These are phyloP conservation scores for Scedosporium apiospermum DNA, from an alignment of 2,329 filamentous ascomycete species.

Conservation along the genomic window DNA sequence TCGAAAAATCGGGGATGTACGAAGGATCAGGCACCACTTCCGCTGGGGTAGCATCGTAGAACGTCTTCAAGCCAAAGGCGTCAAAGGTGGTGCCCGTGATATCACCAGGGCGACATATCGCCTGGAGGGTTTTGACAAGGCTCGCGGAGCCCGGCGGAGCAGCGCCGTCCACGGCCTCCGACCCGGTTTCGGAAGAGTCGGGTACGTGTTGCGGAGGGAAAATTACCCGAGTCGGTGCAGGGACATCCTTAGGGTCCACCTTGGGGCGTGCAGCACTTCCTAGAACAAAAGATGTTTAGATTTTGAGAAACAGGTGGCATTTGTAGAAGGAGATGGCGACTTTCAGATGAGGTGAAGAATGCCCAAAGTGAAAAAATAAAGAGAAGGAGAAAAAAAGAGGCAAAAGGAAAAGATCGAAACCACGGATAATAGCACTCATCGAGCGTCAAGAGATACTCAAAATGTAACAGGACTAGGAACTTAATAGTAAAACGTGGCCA, in stretches of 20 bases:
- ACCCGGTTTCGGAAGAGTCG: slow-evolving; percentile 13
- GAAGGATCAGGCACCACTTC: slow-evolving; percentile 45
- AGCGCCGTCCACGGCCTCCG: not conserved
- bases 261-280: slow-evolving; percentile 11
- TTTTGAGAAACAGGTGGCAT: not conserved
- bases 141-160: not conserved
- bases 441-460: too few species aligned
- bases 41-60: slow-evolving; percentile 34
- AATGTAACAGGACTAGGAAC: too few species aligned
- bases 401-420: too few species aligned
- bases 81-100: slow-evolving; percentile 40
- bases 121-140: slow-evolving; percentile 41
- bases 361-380: too few species aligned
- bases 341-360: too few species aligned
- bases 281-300: slow-evolving; percentile 6
- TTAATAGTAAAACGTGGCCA: too few species aligned
- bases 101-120: slow-evolving; percentile 42
- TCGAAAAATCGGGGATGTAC: slow-evolving; percentile 42
- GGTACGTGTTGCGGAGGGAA: slow-evolving; percentile 28
- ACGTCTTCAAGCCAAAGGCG: slow-evolving; percentile 48
- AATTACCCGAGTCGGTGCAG: slow-evolving; percentile 44
- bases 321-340: not conserved
- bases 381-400: too few species aligned
- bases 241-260: slow-evolving; percentile 40
- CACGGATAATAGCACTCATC: too few species aligned